phyloP scores from a whole-genome alignment of 495 filamentous ascomycete genomes.

The Xylaria cubensis region DNA sequence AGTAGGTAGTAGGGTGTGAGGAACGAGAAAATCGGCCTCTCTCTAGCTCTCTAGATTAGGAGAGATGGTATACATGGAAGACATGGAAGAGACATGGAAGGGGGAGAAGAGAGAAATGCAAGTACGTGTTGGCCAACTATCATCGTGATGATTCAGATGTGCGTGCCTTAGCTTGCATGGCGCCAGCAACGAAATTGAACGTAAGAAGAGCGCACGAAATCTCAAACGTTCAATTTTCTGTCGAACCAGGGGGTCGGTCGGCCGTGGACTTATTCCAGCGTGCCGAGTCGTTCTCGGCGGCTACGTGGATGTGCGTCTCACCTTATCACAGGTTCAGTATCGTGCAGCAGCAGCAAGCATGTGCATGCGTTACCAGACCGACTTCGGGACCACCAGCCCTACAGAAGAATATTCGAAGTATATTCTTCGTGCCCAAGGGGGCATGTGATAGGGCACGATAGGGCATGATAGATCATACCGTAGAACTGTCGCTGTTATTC shows the following conservation, averaged over 20 bases:
- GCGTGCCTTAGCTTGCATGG: slow-evolving; percentile 22
- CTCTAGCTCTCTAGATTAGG: neutral
- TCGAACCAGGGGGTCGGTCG: neutral
- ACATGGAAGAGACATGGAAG: neutral
- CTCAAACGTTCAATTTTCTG: neutral
- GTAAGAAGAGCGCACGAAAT: neutral
- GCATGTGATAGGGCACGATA: neutral
- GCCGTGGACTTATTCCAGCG: neutral
- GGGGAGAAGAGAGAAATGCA: neutral
- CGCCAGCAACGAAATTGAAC: slow-evolving; percentile 4
- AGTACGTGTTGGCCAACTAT: slow-evolving; percentile 14
- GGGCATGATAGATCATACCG: neutral
- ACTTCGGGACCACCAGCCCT: slow-evolving; percentile 25
- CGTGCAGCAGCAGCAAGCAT: slow-evolving; percentile 8
- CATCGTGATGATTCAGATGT: slow-evolving; percentile 17
- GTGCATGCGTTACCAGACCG: neutral
- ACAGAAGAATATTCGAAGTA: slow-evolving; percentile 20
- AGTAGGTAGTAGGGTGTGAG: neutral
- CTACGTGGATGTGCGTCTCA: slow-evolving; percentile 23
- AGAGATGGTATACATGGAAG: neutral
- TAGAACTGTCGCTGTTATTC: neutral
- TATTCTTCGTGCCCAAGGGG: slow-evolving; percentile 21
- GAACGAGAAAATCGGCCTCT: neutral
- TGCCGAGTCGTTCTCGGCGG: slow-evolving; percentile 17
- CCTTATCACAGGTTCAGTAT: slow-evolving; percentile 16